Evolutionary conservation across 805 yeast genomes (phyloP), one percentile per base, ranked within the genome.

Genomic region (Ogataea paraovalis): DNA sequence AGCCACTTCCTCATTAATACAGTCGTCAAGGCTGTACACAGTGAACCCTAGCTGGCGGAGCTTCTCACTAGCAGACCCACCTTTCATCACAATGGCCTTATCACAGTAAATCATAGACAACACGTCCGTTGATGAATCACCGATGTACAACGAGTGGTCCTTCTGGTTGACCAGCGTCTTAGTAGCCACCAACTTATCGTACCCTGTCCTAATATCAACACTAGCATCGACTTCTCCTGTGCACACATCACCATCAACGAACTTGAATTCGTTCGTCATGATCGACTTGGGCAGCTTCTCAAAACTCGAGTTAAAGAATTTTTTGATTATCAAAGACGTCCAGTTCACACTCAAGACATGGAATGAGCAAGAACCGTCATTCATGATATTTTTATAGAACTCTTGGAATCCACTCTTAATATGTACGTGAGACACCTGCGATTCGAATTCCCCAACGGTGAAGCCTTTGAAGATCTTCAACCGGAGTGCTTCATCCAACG

Each of bases 101-200:
- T 73, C 73, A 2, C 78, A 75, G 33, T 67, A 69, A 12, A 77
- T 48, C 60, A 82, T 63, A 0, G 81, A 70, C 32, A 79, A 58
- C 3, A 79, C 62, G 64, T 83, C 89, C 0, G 86, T 81, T 0
- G 75, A 57, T 47, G 86, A 79, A 54, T 83, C 89, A 1, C 89
- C 89, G 14, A 82, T 66, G 55, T 82, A 83, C 20, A 72, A 60
- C 1, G 72, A 43, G 0, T 55, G 45, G 41, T 9, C 66, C 42
- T 4, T 40, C 23, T 5, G 53, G 21, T 16, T 53, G 38, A 1
- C 66, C 50, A 19, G 50, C 28, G 23, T 42, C 3, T 68, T 58
- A 13, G 53, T 25, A 14, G 53, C 44, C 6, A 54, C 50, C 19
- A 69, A 60, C 56, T 82, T 83, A 58, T 82, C 87, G 5, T 59